Conservation (phyloP, 176 grass and related monocot species). For the Miscanthus lutarioriparius region DNA sequence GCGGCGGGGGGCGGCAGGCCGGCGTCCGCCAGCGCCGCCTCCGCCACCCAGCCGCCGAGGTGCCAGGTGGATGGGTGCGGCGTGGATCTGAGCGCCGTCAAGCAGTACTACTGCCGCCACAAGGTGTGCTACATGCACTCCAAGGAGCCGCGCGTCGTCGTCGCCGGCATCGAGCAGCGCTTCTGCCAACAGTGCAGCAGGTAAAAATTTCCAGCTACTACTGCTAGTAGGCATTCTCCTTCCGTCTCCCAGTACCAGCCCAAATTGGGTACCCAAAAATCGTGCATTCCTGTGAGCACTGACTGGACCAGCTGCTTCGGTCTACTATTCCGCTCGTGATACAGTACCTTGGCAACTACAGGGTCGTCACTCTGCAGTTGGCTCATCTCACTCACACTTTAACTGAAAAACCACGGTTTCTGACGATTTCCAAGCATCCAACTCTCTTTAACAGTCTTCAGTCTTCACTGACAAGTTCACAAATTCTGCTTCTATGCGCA, state of each 20-base stretch:
- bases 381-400: background rate
- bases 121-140: slow-evolving; percentile 75
- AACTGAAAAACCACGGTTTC: background rate
- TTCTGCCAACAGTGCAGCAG: slow-evolving; percentile 93
- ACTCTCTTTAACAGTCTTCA: background rate
- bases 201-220: background rate
- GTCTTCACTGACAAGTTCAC: background rate
- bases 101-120: slow-evolving; percentile 80
- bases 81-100: slow-evolving; percentile 68
- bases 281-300: background rate
- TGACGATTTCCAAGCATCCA: background rate
- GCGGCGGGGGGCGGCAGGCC: background rate
- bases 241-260: background rate
- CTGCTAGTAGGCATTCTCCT: background rate
- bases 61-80: slow-evolving; percentile 82
- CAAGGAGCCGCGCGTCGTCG: slow-evolving; percentile 62
- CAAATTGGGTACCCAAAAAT: slow-evolving; percentile 23
- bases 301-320: background rate
- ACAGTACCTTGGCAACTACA: background rate
- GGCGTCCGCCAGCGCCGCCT: background rate
- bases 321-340: slow-evolving; percentile 37
- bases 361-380: background rate
- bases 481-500: background rate
- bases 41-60: slow-evolving; percentile 35
- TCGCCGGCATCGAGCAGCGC: slow-evolving; percentile 66